Base-by-base conservation (phyloP, 768 basidiomycete genomes). In the Amanita inopinata region DNA sequence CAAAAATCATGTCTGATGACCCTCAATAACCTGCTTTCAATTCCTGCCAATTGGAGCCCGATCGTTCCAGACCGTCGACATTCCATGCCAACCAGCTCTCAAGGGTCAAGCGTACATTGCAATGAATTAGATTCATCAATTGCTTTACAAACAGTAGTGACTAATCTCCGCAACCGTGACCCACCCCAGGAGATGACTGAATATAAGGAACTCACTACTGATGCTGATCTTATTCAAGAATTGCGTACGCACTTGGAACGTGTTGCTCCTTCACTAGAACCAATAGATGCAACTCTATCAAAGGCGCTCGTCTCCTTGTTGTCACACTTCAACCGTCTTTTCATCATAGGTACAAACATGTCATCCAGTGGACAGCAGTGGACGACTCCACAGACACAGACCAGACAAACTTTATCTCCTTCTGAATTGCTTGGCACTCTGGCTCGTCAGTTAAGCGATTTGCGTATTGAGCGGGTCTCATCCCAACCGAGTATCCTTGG, bases 1-100 rank as follows among this genome's bases (percentile, higher is more conserved):
- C 80, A 86, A 51, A 72, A 69, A 46, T 83, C 83, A 12, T 87
- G 83, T 56, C 53, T 89, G 18, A 78, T 78, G 66, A 83, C 82
- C 2, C 64, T 90, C 35, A 76, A 78, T 51, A 79, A 76, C 56
- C 66, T 88, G 15, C 72, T 87, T 15, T 75, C 76, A 23, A 65
- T 62, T 9, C 65, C 71, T 11, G 60, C 60, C 1, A 52, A 61
- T 45, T 76, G 72, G 76, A 66, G 62, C 39, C 66, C 76, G 6
- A 77, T 76, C 44, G 62, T 78, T 18, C 74, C 78, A 46, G 69
- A 76, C 55, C 71, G 77, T 25, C 66, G 77, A 37, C 73, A 77
- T 53, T 79, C 80, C 7, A 71, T 78, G 67, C 73, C 77, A 14
- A 58, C 73, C 3, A 54, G 59, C n/a, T 56, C 69, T 5, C 55